Evolutionary conservation across 441 rosid species (phyloP).

Genomic region (Erodium moschatum): DNA sequence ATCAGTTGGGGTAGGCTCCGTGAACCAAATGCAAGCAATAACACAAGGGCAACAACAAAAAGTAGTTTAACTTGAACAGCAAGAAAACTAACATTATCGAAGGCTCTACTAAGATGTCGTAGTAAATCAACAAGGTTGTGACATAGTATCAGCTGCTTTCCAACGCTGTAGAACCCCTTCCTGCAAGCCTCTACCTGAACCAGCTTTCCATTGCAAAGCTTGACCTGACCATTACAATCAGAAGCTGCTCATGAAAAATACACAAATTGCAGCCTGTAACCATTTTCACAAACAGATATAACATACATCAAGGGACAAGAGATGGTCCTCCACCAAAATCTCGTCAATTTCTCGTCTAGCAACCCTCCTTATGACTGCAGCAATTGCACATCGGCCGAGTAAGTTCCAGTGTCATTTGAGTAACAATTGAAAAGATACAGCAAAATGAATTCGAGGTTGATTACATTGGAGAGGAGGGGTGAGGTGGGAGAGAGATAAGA

Average conservation of each 20-base stretch:
- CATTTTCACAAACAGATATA: background rate
- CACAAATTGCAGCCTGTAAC: background rate
- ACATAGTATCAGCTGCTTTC: constrained; percentile 47
- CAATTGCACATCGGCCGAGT: background rate
- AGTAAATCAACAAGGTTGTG: constrained; percentile 53
- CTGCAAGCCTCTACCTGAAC: constrained; percentile 49
- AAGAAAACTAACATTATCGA: constrained; percentile 47
- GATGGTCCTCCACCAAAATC: constrained; percentile 58
- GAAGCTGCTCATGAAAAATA: background rate
- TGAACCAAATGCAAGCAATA: background rate
- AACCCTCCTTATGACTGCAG: constrained; percentile 56
- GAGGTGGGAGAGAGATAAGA: constrained; percentile 60
- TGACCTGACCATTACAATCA: constrained; percentile 35
- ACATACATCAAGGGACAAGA: constrained; percentile 78
- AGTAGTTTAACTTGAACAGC: background rate
- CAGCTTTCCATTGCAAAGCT: constrained; percentile 59
- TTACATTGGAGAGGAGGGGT: constrained; percentile 61
- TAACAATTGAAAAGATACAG: constrained; percentile 21
- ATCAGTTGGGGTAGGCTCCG: too few relatives aligned
- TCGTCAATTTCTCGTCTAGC: constrained; percentile 49
- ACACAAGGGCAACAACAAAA: background rate
- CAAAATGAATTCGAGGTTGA: constrained; percentile 20
- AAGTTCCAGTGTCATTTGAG: background rate
- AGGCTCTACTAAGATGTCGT: constrained; percentile 57
- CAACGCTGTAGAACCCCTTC: constrained; percentile 58